A percentile compares a stretch with the other conserved stretches of the same genome.
These are phyloP conservation scores for Endoconidiophora laricicola DNA, from an alignment of 2,329 filamentous ascomycete species.

Conservation along the genomic window DNA sequence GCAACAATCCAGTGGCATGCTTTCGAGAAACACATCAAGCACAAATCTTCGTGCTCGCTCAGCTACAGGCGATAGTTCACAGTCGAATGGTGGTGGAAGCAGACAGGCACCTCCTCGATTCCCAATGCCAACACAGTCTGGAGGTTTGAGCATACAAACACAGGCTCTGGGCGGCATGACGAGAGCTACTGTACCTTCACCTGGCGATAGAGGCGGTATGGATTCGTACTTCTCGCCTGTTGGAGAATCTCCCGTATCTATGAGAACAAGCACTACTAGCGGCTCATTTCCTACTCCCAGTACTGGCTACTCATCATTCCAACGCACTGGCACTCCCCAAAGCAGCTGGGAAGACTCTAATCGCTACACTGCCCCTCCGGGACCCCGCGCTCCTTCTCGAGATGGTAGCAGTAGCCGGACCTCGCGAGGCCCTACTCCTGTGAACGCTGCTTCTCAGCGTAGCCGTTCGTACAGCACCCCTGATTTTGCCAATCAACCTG, in stretches of 20 bases:
- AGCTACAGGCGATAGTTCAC: conserved; percentile 52
- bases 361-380: conserved; percentile 76
- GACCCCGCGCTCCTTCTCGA: conserved; percentile 64
- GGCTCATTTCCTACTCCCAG: conserved; percentile 44
- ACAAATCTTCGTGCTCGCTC: conserved; percentile 61
- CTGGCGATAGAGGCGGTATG: conserved; percentile 45
- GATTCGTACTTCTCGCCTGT: conserved; percentile 91
- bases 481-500: conserved; percentile 59
- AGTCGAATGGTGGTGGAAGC: conserved; percentile 38
- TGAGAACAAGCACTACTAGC: conserved; percentile 58
- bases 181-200: conserved; percentile 22
- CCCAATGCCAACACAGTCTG: conserved; percentile 42
- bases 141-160: conserved; percentile 53
- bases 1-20: conserved; percentile 20
- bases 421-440: conserved; percentile 49
- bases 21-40: conserved; percentile 51
- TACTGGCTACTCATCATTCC: conserved; percentile 42
- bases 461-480: conserved; percentile 89
- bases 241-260: conserved; percentile 60
- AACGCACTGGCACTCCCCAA: conserved; percentile 54
- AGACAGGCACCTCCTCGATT: conserved; percentile 55
- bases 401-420: conserved; percentile 38
- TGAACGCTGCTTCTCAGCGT: conserved; percentile 55
- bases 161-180: conserved; percentile 17
- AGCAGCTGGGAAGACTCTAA: conserved; percentile 55